Conservation (phyloP, 106 monocot genomes). For the Dioscorea zingiberensis region DNA sequence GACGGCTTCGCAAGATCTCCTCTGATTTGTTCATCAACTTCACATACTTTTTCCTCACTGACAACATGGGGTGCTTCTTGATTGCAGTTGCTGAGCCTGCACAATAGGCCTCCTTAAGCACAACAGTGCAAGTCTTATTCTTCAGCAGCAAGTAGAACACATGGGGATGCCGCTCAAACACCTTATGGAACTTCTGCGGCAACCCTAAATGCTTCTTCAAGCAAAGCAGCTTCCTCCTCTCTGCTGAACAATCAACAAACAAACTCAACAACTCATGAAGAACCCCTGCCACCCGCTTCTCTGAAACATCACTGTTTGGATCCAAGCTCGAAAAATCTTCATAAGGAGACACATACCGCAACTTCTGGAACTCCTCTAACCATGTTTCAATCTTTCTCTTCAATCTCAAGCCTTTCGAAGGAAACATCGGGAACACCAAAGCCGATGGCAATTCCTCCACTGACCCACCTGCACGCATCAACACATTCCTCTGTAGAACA, state of each 20-base stretch:
- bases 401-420: slow-evolving; percentile 66
- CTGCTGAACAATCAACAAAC: slow-evolving; percentile 66
- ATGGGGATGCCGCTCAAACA: slow-evolving; percentile 74
- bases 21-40: slow-evolving; percentile 58
- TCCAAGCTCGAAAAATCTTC: slow-evolving; percentile 37
- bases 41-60: slow-evolving; percentile 53
- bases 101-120: slow-evolving; percentile 76
- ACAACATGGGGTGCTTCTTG: slow-evolving; percentile 51
- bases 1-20: slow-evolving; percentile 37
- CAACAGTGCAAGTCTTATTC: slow-evolving; percentile 83
- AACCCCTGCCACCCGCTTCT: slow-evolving; percentile 61
- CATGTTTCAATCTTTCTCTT: slow-evolving; percentile 62
- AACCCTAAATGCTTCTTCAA: slow-evolving; percentile 55
- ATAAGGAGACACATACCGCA: slow-evolving; percentile 69
- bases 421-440: slow-evolving; percentile 55
- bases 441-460: neutral
- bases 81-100: slow-evolving; percentile 27
- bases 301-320: slow-evolving; percentile 36
- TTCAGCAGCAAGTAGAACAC: slow-evolving; percentile 78
- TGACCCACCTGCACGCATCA: slow-evolving; percentile 2
- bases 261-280: slow-evolving; percentile 70
- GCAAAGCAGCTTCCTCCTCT: slow-evolving; percentile 69
- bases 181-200: slow-evolving; percentile 62
- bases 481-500: slow-evolving; percentile 33
- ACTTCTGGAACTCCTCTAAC: slow-evolving; percentile 57